Base-by-base conservation (phyloP, 2,329 filamentous ascomycete genomes). In the Penicillium rolfsii region DNA sequence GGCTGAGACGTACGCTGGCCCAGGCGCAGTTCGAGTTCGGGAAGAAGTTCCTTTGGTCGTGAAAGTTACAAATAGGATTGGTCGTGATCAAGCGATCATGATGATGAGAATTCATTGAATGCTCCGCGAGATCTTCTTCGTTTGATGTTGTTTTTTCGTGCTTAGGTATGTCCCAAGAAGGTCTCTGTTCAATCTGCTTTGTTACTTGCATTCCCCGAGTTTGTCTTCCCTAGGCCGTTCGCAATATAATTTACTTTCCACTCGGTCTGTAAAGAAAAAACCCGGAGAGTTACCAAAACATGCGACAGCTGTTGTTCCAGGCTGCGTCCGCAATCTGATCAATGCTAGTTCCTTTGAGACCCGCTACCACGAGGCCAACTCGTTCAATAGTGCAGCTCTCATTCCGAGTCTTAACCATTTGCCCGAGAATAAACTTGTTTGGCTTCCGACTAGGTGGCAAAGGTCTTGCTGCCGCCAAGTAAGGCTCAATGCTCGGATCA, bases 361-460 rank as follows among this genome's bases (percentile, higher is more conserved):
- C 82, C 2, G 82, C 82, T 4, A 83, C 80, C 0, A 83, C 70
- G 52, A 77, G 71, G 0, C 80, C 82, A 36, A 84, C 81, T 49
- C 77, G 71, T 43, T 79, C 78, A 12, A 84, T 81, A 0, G 70
- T 71, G 62, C 81, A 84, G 52, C 81, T 83, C 66, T 84, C 82
- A 61, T 84, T 84, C 43, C 71, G 55, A 4, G 61, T 64, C 84
- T 85, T 1, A n/a, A 84, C 75, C 80, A 84, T 82, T 35, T 72
- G 71, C 0, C 75, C 77, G 7, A 63, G 38, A 52, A 80, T 74
- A 63, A 81, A 85, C 64, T 81, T 83, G 48, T 83, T 80, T 62
- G 76, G 80, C 71, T 84, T 84, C 73, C 81, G 81, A 8, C 74
- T 77, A 16, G 69, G 63, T 4, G 79, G 78, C 49, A 81, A 58